phyloP scores from a whole-genome alignment of 1,284 basidiomycete genomes.

The Apiotrichum laibachii region DNA sequence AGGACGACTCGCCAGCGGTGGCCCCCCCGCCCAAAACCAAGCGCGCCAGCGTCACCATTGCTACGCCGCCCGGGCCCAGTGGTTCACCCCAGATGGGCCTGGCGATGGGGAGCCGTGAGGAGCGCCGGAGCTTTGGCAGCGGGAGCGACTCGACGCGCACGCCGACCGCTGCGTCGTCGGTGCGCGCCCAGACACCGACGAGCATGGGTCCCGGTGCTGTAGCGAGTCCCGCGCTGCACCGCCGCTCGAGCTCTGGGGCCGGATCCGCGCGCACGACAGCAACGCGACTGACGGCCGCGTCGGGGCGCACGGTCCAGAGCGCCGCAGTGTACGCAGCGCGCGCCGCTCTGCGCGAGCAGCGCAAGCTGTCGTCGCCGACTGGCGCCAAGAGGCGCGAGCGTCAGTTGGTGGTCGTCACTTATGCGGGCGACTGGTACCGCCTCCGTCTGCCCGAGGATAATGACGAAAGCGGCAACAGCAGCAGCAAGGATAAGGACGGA shows the following conservation, averaged over 20 bases:
- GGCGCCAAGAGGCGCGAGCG: constrained; percentile 54
- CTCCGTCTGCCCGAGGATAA: constrained; percentile 61
- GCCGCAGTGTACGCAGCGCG: no score
- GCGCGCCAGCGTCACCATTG: no score
- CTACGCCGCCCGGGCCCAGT: no score
- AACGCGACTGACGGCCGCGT: no score
- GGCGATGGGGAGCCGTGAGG: constrained; percentile 28
- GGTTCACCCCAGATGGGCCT: no score
- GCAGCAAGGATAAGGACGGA: background rate
- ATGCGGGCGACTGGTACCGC: constrained; percentile 89
- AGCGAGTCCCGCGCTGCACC: background rate
- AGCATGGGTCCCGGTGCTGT: constrained; percentile 10
- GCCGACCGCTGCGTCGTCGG: constrained; percentile 22
- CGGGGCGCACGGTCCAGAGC: no score
- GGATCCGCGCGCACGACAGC: background rate
- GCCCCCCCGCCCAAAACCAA: no score
- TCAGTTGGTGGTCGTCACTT: constrained; percentile 80
- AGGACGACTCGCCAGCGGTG: constrained; percentile 24
- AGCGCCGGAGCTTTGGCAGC: constrained; percentile 26
- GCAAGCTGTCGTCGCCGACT: background rate
- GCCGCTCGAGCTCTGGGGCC: constrained; percentile 6
- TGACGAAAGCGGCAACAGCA: background rate
- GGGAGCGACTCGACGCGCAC: constrained; percentile 30
- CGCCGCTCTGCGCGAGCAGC: no score
- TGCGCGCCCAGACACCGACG: background rate